These are phyloP conservation scores for Oryza australiensis DNA, from an alignment of 176 grass and related monocot genomes.

Conservation along the genomic window DNA sequence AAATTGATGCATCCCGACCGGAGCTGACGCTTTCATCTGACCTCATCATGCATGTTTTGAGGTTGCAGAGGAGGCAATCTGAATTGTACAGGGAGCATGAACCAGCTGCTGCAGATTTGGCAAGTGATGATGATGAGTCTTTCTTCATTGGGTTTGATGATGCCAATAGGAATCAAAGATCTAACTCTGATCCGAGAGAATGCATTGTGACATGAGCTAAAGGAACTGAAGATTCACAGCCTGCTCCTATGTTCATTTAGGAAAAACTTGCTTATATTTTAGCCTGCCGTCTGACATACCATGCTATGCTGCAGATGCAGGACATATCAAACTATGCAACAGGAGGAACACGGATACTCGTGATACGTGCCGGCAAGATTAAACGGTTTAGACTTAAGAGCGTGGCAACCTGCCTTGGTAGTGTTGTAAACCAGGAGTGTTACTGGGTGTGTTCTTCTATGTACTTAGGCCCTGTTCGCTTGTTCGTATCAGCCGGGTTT, in stretches of 20 bases:
- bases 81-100: constrained; percentile 39
- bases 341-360: background rate
- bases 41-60: constrained; percentile 74
- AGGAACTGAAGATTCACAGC: background rate
- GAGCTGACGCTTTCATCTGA: constrained; percentile 50
- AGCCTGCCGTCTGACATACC: background rate
- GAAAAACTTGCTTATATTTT: constrained; percentile 9
- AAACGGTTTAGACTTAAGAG: background rate
- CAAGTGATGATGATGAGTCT: constrained; percentile 52
- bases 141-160: constrained; percentile 51
- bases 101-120: constrained; percentile 18
- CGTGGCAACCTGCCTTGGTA: background rate
- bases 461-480: background rate
- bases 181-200: constrained; percentile 64
- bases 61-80: constrained; percentile 55
- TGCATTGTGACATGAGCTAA: constrained; percentile 55
- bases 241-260: background rate
- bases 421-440: background rate
- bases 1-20: constrained; percentile 33
- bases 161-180: constrained; percentile 26
- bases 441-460: background rate
- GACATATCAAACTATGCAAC: background rate
- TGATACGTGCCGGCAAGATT: background rate
- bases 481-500: too few relatives aligned
- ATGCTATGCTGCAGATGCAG: background rate